Base-by-base conservation (phyloP, 176 grass and related monocot species). In the Neostapfia colusana region DNA sequence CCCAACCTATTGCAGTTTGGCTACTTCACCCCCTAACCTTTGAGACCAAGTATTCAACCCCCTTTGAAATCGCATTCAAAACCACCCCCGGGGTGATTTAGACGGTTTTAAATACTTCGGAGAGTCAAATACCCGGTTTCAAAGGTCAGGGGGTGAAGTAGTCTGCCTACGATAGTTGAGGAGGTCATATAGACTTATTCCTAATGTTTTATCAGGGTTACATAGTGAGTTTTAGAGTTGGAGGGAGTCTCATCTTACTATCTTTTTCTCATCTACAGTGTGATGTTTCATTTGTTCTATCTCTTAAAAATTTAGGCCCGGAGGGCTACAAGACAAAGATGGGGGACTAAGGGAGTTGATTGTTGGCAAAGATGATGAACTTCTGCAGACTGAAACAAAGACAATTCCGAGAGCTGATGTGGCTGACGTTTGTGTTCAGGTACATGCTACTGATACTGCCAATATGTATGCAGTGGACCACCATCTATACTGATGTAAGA, bases 401-500 rank as follows among this genome's bases (percentile, higher is more conserved):
- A 55, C 90, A 1, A 88, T 97, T 59, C 90, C 90, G 36, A 93
- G 93, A 63, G 90, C 88, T 70, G 93, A 97, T 86, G 93, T 97
- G 57, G 93, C 90, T 63, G 88, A 90, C 90, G 93, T 93, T 55
- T 97, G 93, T 69, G 65, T 97, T 69, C 90, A 93, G 93, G 93
- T 97, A 89, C 45, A 25, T 34, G 15, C 24, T 46, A 34, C 3
- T 7, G 17, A 49, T 60, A 16, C 37, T 15, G 67, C 63, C 8
- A 20, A 36, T 0, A 12, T 56, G 8, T 67, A n/a, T 69, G 34
- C 34, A 42, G 4, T 70, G 2, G 28, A 31, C 3, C 20, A 39
- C 25, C 63, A 68, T 38, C 21, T 40, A 16, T 60, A 54, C 23
- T 40, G 42, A 39, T 62, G 3, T 70, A n/a, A 21, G 20, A 55